These are phyloP conservation scores for Mitragyna speciosa DNA, from an alignment of 257 asterid species.

Conservation along the genomic window DNA sequence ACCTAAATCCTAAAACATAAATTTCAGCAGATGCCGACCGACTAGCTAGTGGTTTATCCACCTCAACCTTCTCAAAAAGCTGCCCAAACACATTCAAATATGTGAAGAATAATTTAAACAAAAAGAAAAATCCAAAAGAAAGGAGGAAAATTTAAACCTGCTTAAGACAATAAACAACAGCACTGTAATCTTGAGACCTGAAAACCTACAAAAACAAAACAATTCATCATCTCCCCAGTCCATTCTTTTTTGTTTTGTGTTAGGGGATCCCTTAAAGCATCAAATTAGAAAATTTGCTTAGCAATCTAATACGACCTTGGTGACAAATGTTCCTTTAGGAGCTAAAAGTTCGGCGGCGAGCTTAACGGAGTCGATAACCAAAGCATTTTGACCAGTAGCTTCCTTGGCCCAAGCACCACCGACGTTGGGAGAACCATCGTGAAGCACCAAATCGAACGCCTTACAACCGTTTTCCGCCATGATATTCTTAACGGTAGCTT, in stretches of 20 bases:
- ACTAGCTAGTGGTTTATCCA: slow-evolving; percentile 91
- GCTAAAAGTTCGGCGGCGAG: slow-evolving; percentile 77
- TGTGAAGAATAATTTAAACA: slow-evolving; percentile 9
- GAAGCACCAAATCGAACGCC: slow-evolving; percentile 81
- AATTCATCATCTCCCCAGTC: not conserved
- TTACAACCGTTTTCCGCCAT: slow-evolving; percentile 75
- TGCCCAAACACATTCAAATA: slow-evolving; percentile 28
- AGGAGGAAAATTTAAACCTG: slow-evolving; percentile 49
- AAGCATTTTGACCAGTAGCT: slow-evolving; percentile 82
- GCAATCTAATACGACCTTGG: slow-evolving; percentile 64
- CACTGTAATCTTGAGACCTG: slow-evolving; percentile 92
- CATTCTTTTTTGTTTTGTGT: too few species aligned
- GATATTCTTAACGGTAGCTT: slow-evolving; percentile 50
- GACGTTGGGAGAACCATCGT: slow-evolving; percentile 89
- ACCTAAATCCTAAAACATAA: slow-evolving; percentile 68
- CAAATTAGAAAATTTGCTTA: not conserved
- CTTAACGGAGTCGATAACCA: slow-evolving; percentile 90
- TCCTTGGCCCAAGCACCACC: slow-evolving; percentile 98
- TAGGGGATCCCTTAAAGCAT: too few species aligned
- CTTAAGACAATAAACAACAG: slow-evolving; percentile 84
- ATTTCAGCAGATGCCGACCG: slow-evolving; percentile 89
- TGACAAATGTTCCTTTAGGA: slow-evolving; percentile 81
- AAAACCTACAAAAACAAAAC: slow-evolving; percentile 48
- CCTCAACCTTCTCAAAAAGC: slow-evolving; percentile 97
- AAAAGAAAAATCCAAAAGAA: not conserved